phyloP scores from a whole-genome alignment of 371 early-diverging fungal species.

The Mortierella sp. region DNA sequence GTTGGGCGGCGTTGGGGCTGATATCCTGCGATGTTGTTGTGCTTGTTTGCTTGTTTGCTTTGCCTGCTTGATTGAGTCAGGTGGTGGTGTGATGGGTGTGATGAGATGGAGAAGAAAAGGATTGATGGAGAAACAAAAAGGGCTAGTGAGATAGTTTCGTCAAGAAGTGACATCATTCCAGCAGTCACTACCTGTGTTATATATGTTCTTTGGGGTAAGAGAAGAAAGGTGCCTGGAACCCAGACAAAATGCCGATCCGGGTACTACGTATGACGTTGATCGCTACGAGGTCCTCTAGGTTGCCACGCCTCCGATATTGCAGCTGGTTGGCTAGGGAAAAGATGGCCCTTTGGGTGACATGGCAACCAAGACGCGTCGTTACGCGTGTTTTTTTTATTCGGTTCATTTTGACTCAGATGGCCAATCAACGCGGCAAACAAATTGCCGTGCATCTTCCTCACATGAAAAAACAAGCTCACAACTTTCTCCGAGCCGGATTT shows the following conservation, averaged over 20 bases:
- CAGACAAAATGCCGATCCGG: slow-evolving; percentile 7
- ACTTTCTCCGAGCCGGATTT: slow-evolving; percentile 3
- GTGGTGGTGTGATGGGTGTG: neutral
- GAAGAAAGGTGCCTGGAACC: neutral
- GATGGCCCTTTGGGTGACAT: no score
- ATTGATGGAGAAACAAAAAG: neutral
- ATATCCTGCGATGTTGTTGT: neutral
- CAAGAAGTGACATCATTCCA: slow-evolving; percentile 19
- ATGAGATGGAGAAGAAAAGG: neutral
- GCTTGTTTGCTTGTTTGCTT: neutral
- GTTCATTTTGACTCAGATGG: neutral
- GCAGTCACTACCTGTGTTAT: slow-evolving; percentile 17
- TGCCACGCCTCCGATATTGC: no score
- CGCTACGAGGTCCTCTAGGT: no score
- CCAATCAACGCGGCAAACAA: neutral
- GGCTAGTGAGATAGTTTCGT: neutral
- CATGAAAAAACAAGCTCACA: slow-evolving; percentile 2
- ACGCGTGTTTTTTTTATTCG: neutral
- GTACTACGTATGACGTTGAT: neutral
- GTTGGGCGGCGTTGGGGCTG: no score
- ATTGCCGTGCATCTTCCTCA: neutral
- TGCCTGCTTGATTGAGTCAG: neutral
- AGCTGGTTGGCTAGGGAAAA: no score
- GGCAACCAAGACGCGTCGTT: neutral
- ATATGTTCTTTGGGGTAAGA: neutral